Evolutionary conservation across 257 asterid species (phyloP), one percentile per base, ranked within the genome.

Genomic region (Gentiana macrophylla): DNA sequence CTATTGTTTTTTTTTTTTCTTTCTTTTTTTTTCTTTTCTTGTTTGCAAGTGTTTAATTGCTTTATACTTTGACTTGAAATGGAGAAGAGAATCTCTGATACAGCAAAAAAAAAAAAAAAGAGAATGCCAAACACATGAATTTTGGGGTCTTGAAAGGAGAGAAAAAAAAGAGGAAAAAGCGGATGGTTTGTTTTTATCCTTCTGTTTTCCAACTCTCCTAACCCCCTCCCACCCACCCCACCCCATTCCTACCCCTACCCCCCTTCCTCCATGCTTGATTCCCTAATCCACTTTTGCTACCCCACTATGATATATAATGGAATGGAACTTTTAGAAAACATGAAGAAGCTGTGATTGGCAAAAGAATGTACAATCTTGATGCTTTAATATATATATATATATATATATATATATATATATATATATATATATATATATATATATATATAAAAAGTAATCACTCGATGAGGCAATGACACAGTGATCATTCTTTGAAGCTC

Each of bases 271-370:
- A 43, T 58, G 65, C 76, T 69, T 57, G 82, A 79, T 83, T 80
- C 86, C 80, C 78, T 60, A 70, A 49, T 59, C 78, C 24, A 74
- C 67, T 72, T 67, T 67, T 71, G 77, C 62, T 65, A 71, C 78
- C 91, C 83, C 82, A 80, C 93, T 86, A 83, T 78, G 81, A 74
- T 76, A 74, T 35, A 59, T 75, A 77, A 77, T 80, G 83, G 88
- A 54, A 4, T 52, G 72, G 76, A 73, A 67, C 90, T 80, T 83
- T 88, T 73, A 10, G 12, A 12, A 60, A 71, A 65, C 49, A 54
- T 61, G 64, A 49, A 74, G 70, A 79, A 76, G 67, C 79, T 73
- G 71, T 72, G 72, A 65, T 72, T 62, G 71, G 36, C 45, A 70
- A 59, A 53, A 43, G 4, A 67, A 34, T 43, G 57, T 55, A 70